Base-by-base conservation (phyloP, 2,329 filamentous ascomycete species). In the Apiospora aurea region DNA sequence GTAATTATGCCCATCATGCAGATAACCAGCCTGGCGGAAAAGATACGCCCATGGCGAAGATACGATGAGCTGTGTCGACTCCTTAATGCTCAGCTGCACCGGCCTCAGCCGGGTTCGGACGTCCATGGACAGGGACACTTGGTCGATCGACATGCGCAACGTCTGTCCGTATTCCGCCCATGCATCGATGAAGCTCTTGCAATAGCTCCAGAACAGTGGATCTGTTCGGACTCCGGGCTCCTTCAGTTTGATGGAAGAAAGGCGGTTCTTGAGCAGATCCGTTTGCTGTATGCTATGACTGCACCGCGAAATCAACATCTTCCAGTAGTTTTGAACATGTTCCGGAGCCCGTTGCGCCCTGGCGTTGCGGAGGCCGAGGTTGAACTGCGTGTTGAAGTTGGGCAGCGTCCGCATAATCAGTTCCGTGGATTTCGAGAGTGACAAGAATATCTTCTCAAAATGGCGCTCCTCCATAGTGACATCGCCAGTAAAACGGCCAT, bases 381-480 rank as follows among this genome's bases (percentile, higher is more conserved):
- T 82, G 73, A 96, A 91, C 74, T 95, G 92, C 69, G 85, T 86
- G 73, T 91, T 90, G 74, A 94, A 91, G 71, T 85, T 85, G 0
- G 94, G 94, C 38, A 97, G 84, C 1, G 91, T 91, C 57, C 90
- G 89, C 75, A 93, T 87, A 41, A 94, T 91, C 68, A 94, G 85
- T 68, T 95, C 93, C 26, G 93, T 92, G 0, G 94, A 93, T 70
- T 87, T 88, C 66, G 92, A 91, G 34, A 97, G 85, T 66, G 93
- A 92, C 46, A 94, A 79, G 83, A 94, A 97, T 29, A 98, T 94
- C 73, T 87, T 90, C 74, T 97, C 95, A 75, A 97, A 97, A 41
- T 91, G 88, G 21, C 89, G 88, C 76, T 97, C 94, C 74, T 97
- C 94, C 75, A 94, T 93, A 2, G 88, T 88, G 69, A 91, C 89